phyloP scores from a whole-genome alignment of 2,329 filamentous ascomycete genomes.

The Cladosporium sp. region DNA sequence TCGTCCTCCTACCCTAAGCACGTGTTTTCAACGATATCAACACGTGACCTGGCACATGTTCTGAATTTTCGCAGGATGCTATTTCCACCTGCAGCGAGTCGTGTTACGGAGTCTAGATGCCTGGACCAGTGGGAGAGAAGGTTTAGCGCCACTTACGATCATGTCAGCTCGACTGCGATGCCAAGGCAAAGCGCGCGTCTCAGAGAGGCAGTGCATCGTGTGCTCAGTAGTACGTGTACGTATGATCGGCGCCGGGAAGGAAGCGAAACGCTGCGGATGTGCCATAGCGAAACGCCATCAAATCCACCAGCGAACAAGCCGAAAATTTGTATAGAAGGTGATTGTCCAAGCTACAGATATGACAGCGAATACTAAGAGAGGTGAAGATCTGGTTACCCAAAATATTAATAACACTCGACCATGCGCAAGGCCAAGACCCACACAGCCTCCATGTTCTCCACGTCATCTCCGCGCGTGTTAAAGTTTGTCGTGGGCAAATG shows the following conservation, averaged over 20 bases:
- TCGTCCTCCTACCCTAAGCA: too few relatives aligned
- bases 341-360: too few relatives aligned
- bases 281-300: not conserved
- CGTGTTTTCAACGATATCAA: too few relatives aligned
- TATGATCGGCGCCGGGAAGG: not conserved
- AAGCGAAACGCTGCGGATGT: not conserved
- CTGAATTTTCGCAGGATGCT: not conserved
- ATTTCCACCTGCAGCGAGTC: not conserved
- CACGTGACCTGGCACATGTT: not conserved
- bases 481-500: constrained; percentile 5
- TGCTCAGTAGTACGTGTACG: not conserved
- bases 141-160: constrained; percentile 1
- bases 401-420: too few relatives aligned
- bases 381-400: too few relatives aligned
- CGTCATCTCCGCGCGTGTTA: constrained; percentile 1
- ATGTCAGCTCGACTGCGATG: not conserved
- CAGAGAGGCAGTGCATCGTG: not conserved
- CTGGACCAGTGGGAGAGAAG: not conserved
- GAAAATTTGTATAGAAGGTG: not conserved
- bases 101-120: constrained; percentile 17
- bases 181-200: not conserved
- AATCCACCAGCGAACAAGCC: not conserved
- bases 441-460: not conserved
- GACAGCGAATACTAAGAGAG: too few relatives aligned
- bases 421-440: not conserved